Percentiles rank a stretch among this genome's conserved stretches.
Conservation (phyloP, 2,329 filamentous ascomycete genomes). For the Emergomyces pasteurianus region DNA sequence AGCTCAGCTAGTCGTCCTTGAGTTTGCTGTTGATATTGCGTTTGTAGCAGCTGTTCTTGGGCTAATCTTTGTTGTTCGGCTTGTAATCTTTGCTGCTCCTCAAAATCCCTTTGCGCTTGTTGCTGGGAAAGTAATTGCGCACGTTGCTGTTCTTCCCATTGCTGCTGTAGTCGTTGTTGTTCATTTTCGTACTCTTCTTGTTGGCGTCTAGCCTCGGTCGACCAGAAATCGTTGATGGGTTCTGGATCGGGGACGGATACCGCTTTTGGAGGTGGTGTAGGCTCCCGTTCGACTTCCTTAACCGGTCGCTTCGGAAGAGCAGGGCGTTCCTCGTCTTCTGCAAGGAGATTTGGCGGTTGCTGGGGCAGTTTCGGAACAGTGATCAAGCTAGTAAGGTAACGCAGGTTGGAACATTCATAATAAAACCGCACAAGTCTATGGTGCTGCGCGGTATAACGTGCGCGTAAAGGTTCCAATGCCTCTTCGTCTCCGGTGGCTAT, state of each 20-base stretch:
- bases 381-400: conserved; percentile 91
- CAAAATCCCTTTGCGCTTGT: conserved; percentile 87
- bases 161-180: conserved; percentile 75
- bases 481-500: conserved; percentile 84
- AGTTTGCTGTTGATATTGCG: conserved; percentile 87
- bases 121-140: conserved; percentile 72
- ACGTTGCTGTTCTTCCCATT: conserved; percentile 68
- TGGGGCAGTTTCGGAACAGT: conserved; percentile 92
- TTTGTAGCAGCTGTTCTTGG: conserved; percentile 75
- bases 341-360: conserved; percentile 79
- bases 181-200: conserved; percentile 94
- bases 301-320: conserved; percentile 65
- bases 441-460: conserved; percentile 88
- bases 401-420: conserved; percentile 95
- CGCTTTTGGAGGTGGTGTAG: conserved; percentile 55
- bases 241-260: conserved; percentile 62
- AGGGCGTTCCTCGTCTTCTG: conserved; percentile 73
- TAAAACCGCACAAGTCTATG: conserved; percentile 96
- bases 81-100: conserved; percentile 80
- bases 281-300: conserved; percentile 56
- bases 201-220: conserved; percentile 77
- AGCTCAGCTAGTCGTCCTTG: conserved; percentile 92
- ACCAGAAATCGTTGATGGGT: conserved; percentile 97
- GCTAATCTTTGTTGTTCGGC: conserved; percentile 83
- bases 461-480: conserved; percentile 74